Evolutionary conservation across 1,139 yeast genomes (phyloP).

Genomic region (Sugiyamaella novakii): DNA sequence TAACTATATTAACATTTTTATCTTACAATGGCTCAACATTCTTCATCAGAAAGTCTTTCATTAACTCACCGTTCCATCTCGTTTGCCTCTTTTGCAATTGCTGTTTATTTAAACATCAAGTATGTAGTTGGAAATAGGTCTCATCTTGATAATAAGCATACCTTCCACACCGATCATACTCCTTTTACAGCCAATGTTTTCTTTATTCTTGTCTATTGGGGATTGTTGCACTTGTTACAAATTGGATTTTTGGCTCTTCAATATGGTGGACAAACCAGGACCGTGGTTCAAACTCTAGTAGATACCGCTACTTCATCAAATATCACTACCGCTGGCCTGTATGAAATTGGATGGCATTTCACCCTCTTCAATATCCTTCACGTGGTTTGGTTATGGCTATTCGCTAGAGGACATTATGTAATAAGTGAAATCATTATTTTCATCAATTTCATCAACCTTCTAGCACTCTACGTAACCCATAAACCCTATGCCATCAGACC

Average conservation of each 20-base stretch:
- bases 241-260: conserved; percentile 54
- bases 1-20: no score
- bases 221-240: conserved; percentile 55
- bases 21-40: conserved; percentile 9
- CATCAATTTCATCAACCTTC: conserved; percentile 59
- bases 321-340: conserved; percentile 36
- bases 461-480: conserved; percentile 59
- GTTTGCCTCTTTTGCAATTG: conserved; percentile 53
- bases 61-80: conserved; percentile 46
- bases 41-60: conserved; percentile 11
- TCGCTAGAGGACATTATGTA: conserved; percentile 56
- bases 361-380: conserved; percentile 60
- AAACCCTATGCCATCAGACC: conserved; percentile 61
- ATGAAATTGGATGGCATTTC: conserved; percentile 60
- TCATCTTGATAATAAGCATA: conserved; percentile 47
- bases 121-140: conserved; percentile 55
- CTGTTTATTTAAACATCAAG: conserved; percentile 56
- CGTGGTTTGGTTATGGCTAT: conserved; percentile 63
- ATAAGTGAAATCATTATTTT: conserved; percentile 59
- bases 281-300: conserved; percentile 1
- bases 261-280: conserved; percentile 47
- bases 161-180: conserved; percentile 54
- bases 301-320: conserved; percentile 4
- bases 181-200: conserved; percentile 68
- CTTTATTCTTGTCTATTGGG: conserved; percentile 61